These are phyloP conservation scores for Saccharomyces hybrid DNA, from an alignment of 1,139 yeast species.

Conservation along the genomic window DNA sequence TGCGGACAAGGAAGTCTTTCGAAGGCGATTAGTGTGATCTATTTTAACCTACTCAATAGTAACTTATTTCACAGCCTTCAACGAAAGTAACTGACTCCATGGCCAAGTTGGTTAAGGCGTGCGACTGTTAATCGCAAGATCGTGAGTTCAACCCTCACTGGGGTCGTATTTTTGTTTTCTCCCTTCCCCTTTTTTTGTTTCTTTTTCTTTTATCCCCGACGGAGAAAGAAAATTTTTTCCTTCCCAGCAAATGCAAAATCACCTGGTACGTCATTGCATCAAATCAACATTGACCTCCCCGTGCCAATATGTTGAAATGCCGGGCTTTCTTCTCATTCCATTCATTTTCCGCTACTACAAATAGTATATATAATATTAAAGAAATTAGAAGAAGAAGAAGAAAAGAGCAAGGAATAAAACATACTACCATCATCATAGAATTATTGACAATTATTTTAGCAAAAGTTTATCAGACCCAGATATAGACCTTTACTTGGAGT, in stretches of 20 bases:
- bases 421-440: not conserved
- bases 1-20: too few species aligned
- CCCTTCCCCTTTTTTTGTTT: not conserved
- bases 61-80: too few species aligned
- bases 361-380: not conserved
- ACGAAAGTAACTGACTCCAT: conserved; percentile 15
- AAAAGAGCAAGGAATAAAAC: not conserved
- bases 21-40: too few species aligned
- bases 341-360: not conserved
- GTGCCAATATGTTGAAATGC: not conserved
- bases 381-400: not conserved
- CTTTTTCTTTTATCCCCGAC: not conserved
- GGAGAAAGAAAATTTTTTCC: not conserved
- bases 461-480: not conserved
- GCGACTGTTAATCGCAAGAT: conserved; percentile 30
- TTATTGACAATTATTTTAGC: not conserved
- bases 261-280: not conserved
- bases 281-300: conserved; percentile 1
- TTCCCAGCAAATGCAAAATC: not conserved
- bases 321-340: not conserved
- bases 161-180: conserved; percentile 16
- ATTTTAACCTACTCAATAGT: too few species aligned
- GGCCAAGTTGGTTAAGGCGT: conserved; percentile 28
- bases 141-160: conserved; percentile 29
- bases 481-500: not conserved